Conservation (phyloP, 345 rosid genomes). For the Abelmoschus esculentus region DNA sequence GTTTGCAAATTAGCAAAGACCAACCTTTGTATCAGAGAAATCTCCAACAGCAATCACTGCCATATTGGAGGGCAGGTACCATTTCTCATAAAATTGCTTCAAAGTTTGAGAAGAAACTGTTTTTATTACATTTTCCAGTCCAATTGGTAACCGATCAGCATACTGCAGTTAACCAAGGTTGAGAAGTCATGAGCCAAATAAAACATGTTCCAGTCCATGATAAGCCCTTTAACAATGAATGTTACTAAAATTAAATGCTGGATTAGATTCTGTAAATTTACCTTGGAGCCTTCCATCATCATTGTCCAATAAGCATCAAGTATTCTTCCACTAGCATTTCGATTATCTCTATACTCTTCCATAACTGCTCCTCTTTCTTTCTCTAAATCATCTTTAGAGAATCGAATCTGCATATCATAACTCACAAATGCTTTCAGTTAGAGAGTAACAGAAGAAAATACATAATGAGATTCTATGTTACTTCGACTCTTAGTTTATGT, state of each 20-base stretch:
- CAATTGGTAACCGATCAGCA: slow-evolving; percentile 89
- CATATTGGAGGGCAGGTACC: slow-evolving; percentile 79
- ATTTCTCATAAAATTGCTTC: slow-evolving; percentile 64
- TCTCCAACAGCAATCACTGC: slow-evolving; percentile 95
- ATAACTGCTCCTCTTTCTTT: slow-evolving; percentile 93
- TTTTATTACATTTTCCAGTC: slow-evolving; percentile 80
- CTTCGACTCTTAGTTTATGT: too few relatives aligned
- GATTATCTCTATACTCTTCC: slow-evolving; percentile 78
- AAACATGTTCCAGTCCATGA: neutral
- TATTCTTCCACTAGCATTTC: slow-evolving; percentile 88
- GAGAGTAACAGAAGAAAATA: too few relatives aligned
- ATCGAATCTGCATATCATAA: slow-evolving; percentile 47
- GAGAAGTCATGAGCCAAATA: neutral
- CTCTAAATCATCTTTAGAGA: slow-evolving; percentile 74
- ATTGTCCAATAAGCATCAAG: slow-evolving; percentile 81
- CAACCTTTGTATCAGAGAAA: slow-evolving; percentile 76
- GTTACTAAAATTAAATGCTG: neutral
- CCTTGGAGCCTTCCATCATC: slow-evolving; percentile 95
- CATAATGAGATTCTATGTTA: too few relatives aligned
- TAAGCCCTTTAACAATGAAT: neutral
- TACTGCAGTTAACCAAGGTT: slow-evolving; percentile 40
- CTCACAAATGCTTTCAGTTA: too few relatives aligned
- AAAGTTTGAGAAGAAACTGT: slow-evolving; percentile 67
- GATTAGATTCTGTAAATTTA: neutral
- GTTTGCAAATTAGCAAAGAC: slow-evolving; percentile 14